Evolutionary conservation across 306 rosid species (phyloP).

Genomic region (Arachis stenosperma): DNA sequence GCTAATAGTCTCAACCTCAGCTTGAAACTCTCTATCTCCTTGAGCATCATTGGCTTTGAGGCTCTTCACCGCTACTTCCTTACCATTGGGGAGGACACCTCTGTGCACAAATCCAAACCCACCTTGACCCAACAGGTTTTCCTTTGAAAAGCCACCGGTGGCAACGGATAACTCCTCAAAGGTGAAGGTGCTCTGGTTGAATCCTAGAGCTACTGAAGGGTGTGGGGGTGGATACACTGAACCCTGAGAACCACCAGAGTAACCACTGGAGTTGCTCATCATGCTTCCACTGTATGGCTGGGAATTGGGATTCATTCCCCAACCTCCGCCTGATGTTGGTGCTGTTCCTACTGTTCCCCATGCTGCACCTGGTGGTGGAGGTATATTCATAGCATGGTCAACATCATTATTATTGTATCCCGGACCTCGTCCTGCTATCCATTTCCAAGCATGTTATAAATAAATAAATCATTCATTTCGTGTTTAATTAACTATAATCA

Average conservation of each 20-base stretch:
- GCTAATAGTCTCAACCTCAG: constrained; percentile 84
- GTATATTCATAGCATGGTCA: constrained; percentile 45
- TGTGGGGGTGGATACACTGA: constrained; percentile 73
- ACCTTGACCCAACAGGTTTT: constrained; percentile 72
- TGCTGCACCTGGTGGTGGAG: constrained; percentile 34
- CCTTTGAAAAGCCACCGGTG: constrained; percentile 58
- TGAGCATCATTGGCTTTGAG: constrained; percentile 67
- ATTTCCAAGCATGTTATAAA: too few species aligned
- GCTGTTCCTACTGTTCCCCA: constrained; percentile 38
- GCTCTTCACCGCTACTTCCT: constrained; percentile 85
- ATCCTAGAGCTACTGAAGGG: constrained; percentile 71
- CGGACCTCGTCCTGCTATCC: too few species aligned
- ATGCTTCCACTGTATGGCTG: constrained; percentile 37
- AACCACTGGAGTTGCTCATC: constrained; percentile 50
- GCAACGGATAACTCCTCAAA: constrained; percentile 69
- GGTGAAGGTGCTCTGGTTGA: constrained; percentile 69
- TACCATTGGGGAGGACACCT: constrained; percentile 85
- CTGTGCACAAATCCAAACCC: constrained; percentile 86
- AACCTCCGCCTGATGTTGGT: background rate
- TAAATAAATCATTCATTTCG: too few species aligned
- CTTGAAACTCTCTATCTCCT: constrained; percentile 79
- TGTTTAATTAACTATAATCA: too few species aligned
- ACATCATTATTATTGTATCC: background rate
- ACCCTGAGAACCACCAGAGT: constrained; percentile 63
- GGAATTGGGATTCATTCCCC: constrained; percentile 19